Conservation (phyloP, 768 basidiomycete genomes). For the Podaxis sp. region DNA sequence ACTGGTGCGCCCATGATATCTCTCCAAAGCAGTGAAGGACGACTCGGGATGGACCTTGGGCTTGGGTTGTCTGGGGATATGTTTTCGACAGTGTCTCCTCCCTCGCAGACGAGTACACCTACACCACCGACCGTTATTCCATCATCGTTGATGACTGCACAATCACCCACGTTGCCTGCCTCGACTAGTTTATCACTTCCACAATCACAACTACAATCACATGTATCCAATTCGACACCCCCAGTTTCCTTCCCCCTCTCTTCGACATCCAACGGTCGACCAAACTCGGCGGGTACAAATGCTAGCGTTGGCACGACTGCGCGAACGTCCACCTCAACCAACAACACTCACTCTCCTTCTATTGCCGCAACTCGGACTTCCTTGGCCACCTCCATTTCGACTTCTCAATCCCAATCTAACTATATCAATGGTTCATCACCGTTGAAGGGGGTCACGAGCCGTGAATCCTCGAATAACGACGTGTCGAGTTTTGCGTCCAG, state of each 20-base stretch:
- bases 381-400: constrained; percentile 10
- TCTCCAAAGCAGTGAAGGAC: background rate
- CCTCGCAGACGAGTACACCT: background rate
- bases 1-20: constrained; percentile 5
- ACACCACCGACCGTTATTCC: background rate
- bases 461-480: background rate
- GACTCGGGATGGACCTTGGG: constrained; percentile 6
- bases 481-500: background rate
- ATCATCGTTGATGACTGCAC: background rate
- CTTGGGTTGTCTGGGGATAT: constrained; percentile 6
- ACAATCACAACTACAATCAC: background rate
- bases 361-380: constrained; percentile 14
- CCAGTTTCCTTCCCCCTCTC: constrained; percentile 4
- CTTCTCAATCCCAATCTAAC: constrained; percentile 11
- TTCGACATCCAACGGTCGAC: background rate
- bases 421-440: background rate
- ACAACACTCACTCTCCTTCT: constrained; percentile 16
- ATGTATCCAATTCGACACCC: background rate
- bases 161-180: background rate
- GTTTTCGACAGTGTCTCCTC: constrained; percentile 3
- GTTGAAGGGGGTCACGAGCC: background rate
- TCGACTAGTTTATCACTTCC: background rate
- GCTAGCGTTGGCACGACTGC: background rate
- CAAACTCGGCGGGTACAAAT: background rate
- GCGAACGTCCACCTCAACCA: constrained; percentile 3